Percentiles rank a stretch among this genome's conserved stretches.
Conservation (phyloP, 345 rosid genomes). For the Aethionema arabicum region DNA sequence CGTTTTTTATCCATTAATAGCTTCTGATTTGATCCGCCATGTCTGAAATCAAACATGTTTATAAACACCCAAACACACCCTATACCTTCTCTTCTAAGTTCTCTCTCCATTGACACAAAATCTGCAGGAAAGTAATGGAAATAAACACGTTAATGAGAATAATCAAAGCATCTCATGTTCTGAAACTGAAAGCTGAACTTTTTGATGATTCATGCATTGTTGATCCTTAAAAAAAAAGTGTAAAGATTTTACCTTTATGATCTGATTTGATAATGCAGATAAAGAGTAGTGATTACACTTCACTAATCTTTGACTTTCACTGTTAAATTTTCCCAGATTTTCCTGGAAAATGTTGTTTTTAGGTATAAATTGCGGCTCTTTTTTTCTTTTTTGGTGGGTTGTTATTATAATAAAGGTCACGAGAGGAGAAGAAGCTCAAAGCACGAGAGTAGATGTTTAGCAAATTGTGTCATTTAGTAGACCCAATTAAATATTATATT, state of each 20-base stretch:
- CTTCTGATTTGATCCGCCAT: slow-evolving; percentile 62
- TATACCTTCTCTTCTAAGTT: slow-evolving; percentile 48
- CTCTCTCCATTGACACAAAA: slow-evolving; percentile 31
- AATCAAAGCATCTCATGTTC: slow-evolving; percentile 8
- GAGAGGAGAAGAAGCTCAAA: slow-evolving; percentile 35
- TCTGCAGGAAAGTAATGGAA: slow-evolving; percentile 11
- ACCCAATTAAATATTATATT: slow-evolving; percentile 26
- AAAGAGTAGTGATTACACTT: slow-evolving; percentile 7
- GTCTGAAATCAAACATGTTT: slow-evolving; percentile 76
- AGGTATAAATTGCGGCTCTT: slow-evolving; percentile 23
- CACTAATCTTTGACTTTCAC: slow-evolving; percentile 19
- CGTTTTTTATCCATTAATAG: slow-evolving; percentile 66
- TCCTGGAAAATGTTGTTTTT: neutral
- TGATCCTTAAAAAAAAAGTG: slow-evolving; percentile 2
- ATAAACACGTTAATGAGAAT: neutral
- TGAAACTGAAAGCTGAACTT: slow-evolving; percentile 3
- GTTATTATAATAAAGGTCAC: slow-evolving; percentile 23
- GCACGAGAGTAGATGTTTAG: slow-evolving; percentile 38
- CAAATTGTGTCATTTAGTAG: slow-evolving; percentile 36
- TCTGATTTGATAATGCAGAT: slow-evolving; percentile 25
- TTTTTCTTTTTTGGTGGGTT: neutral
- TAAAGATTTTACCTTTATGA: slow-evolving; percentile 18
- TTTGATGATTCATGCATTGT: slow-evolving; percentile 34
- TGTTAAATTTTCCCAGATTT: slow-evolving; percentile 12
- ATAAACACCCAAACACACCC: slow-evolving; percentile 91